Evolutionary conservation across 106 monocot species (phyloP), one percentile per base, ranked within the genome.

Genomic region (Agapanthus africanus): DNA sequence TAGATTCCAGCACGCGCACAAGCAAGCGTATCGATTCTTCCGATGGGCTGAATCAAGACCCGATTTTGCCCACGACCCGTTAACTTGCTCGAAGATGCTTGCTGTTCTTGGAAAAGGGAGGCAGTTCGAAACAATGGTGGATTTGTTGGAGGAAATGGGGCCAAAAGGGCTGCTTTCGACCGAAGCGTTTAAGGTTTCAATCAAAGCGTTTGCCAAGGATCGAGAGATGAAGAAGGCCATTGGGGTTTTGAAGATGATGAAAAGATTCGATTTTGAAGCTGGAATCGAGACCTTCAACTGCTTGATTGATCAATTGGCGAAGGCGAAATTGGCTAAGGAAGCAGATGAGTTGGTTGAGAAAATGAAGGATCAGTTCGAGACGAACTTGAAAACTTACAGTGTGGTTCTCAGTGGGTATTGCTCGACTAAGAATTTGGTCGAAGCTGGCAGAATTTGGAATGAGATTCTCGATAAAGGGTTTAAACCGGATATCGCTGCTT

Each of bases 361-460:
- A 67, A 84, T 97, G 89, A 65, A 70, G 25, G 77, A 70, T 32
- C 78, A 68, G 71, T 90, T 71, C 25, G 37, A 54, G 4, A 82
- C 86, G 22, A 76, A 97, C 78, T 37, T 97, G 13, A 70, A 72
- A 30, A 90, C 89, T 13, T 92, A 92, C 44, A 92, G 82, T 0
- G 59, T 77, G 35, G 64, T 97, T 16, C 70, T 97, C n/a, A 59
- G 37, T 13, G 97, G 89, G 23, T 92, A 86, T 78, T 97, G 97
- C 70, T 83, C 83, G 67, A 37, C 81, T n/a, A 92, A 81, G 77
- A 84, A 97, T 59, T 47, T 97, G 68, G 79, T 79, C 2, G 84
- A 92, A 67, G 97, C 92, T 4, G 89, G 84, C 23, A 79, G 72
- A 70, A 65, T 97, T 5, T 97, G 97, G 97, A 97, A 97, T 61